Evolutionary conservation across 352 stramenopile species (phyloP), one percentile per base, ranked within the genome.

Genomic region (Blastocystis sp.): DNA sequence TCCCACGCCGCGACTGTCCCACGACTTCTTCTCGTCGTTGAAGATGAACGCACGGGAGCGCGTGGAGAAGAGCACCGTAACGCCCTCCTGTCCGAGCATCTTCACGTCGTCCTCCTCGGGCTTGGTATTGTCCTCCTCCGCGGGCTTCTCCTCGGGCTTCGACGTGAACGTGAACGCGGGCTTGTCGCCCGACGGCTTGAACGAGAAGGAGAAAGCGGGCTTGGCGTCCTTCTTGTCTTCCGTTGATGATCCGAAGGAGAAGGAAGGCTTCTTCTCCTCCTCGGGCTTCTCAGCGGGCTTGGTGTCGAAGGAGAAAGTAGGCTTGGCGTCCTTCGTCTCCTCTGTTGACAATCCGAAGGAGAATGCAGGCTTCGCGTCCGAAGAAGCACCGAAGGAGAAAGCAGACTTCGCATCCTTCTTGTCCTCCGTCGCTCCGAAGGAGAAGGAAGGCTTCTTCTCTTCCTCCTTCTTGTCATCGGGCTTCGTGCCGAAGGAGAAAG

Each of bases 1-100:
- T 36, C 67, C 67, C 14, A 78, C 67, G 32, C 67, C 67, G n/a
- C 32, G 38, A 40, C 42, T 78, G 18, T 78, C 42, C 67, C 67
- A 78, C 51, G 56, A 38, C 42, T 57, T 36, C 9, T 32, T 56
- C 4, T 78, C 40, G 14, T 38, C 8, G 32, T 78, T 51, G 2
- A 54, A n/a, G 24, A 24, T 29, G 32, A 56, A 34, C 63, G 48
- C 21, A 48, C 36, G 27, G 18, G 42, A 32, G 24, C 67, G 67
- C 32, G 57, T 27, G 27, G 38, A 27, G 27, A 46, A 42, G 27
- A 78, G 67, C 11, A 78, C 40, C 21, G 38, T 61, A 1, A 78
- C 67, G 27, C 67, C 67, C 14, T 78, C 46, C 38, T 78, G 67
- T 0, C 67, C 67, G 3, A 46, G 18, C 38, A 59, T 78, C 67